Conservation (phyloP, 805 yeast genomes). For the Starmera dryadoides region DNA sequence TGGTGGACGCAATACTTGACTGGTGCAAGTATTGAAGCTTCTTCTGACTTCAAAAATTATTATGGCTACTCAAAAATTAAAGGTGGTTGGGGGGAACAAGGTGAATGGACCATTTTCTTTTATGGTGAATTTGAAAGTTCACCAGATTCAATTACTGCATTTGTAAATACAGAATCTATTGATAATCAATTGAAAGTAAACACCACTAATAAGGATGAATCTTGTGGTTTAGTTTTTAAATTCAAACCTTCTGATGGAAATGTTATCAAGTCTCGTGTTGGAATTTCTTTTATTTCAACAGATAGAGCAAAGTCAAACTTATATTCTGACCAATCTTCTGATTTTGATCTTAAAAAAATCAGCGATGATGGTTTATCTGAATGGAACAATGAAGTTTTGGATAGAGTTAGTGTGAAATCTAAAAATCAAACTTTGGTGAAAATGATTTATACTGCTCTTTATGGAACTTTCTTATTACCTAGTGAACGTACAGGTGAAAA, state of each 20-base stretch:
- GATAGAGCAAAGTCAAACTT: slow-evolving; percentile 24
- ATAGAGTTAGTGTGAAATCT: slow-evolving; percentile 2
- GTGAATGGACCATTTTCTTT: slow-evolving; percentile 23
- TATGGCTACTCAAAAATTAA: slow-evolving; percentile 19
- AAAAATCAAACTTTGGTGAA: slow-evolving; percentile 3
- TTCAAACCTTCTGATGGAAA: slow-evolving; percentile 6
- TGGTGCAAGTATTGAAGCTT: slow-evolving; percentile 18
- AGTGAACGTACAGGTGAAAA: slow-evolving; percentile 17
- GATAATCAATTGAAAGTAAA: neutral
- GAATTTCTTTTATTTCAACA: slow-evolving; percentile 23
- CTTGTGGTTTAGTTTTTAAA: slow-evolving; percentile 20
- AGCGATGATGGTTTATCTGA: neutral
- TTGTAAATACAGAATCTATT: slow-evolving; percentile 3
- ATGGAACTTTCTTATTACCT: slow-evolving; percentile 6
- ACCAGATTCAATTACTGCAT: slow-evolving; percentile 11
- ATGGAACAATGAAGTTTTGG: slow-evolving; percentile 4
- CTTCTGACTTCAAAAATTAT: slow-evolving; percentile 12
- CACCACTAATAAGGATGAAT: slow-evolving; percentile 9
- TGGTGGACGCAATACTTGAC: slow-evolving; percentile 27
- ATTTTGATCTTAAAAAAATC: neutral
- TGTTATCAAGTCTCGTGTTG: slow-evolving; percentile 13
- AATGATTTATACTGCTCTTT: slow-evolving; percentile 4
- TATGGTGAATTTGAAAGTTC: slow-evolving; percentile 22
- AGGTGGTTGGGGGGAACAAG: slow-evolving; percentile 28
- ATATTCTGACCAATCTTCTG: slow-evolving; percentile 10